Percentiles rank a stretch among this genome's conserved stretches.
These are phyloP conservation scores for Funneliformis caledonium DNA, from an alignment of 371 early-diverging fungal genomes.

Conservation along the genomic window DNA sequence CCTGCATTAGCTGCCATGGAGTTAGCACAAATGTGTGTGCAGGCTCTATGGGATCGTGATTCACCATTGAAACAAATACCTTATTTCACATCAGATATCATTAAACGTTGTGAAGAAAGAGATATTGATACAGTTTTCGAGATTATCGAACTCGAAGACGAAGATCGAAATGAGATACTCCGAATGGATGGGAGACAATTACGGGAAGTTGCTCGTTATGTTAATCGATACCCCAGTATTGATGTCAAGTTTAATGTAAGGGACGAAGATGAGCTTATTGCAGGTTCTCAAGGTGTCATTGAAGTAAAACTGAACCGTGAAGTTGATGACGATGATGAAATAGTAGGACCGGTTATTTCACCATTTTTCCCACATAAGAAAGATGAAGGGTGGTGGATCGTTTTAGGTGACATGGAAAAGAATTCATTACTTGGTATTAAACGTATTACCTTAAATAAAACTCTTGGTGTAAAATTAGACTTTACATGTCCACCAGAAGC, in stretches of 20 bases:
- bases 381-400: conserved; percentile 97
- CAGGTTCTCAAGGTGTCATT: conserved; percentile 67
- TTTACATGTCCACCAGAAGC: conserved; percentile 78
- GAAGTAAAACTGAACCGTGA: conserved; percentile 81
- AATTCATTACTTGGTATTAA: conserved; percentile 90
- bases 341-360: conserved; percentile 79
- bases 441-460: conserved; percentile 77
- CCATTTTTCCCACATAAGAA: conserved; percentile 91
- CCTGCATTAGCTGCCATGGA: conserved; percentile 95
- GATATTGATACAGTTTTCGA: conserved; percentile 91
- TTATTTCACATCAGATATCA: conserved; percentile 70
- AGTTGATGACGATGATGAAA: conserved; percentile 62
- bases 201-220: conserved; percentile 84
- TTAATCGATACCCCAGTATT: conserved; percentile 93
- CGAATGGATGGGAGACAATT: conserved; percentile 66
- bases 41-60: conserved; percentile 96
- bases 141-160: conserved; percentile 91
- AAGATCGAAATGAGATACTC: conserved; percentile 75
- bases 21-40: conserved; percentile 93
- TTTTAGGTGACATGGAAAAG: conserved; percentile 80
- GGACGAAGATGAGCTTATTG: conserved; percentile 63
- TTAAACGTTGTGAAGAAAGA: conserved; percentile 68
- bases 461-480: conserved; percentile 74
- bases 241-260: conserved; percentile 77
- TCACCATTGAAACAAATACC: conserved; percentile 93